Percentiles rank a stretch among this genome's conserved stretches.
Conservation (phyloP, 257 asterid genomes). For the Eucommia ulmoides region DNA sequence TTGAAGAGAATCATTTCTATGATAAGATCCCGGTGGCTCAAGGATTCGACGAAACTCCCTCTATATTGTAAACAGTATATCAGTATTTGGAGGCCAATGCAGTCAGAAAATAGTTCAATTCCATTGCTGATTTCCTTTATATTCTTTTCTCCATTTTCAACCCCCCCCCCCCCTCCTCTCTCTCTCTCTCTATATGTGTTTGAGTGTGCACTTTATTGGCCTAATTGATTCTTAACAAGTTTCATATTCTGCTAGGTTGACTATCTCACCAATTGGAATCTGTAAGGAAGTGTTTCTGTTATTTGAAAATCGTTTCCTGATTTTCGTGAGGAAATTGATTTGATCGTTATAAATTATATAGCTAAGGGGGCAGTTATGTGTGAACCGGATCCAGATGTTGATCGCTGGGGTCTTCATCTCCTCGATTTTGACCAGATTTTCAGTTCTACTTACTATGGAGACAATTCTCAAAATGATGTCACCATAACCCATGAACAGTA, state of each 20-base stretch:
- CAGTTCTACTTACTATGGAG: slow-evolving; percentile 68
- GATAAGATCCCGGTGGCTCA: too few species aligned
- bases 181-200: background rate
- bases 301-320: background rate
- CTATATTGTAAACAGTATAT: too few species aligned
- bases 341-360: background rate
- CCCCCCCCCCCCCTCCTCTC: too few species aligned
- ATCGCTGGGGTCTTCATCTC: slow-evolving; percentile 40
- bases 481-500: slow-evolving; percentile 60
- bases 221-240: background rate
- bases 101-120: too few species aligned
- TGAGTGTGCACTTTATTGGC: slow-evolving; percentile 1
- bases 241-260: too few species aligned
- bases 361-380: slow-evolving; percentile 29
- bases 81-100: too few species aligned
- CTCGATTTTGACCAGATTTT: slow-evolving; percentile 52
- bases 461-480: slow-evolving; percentile 51
- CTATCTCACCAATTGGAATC: too few species aligned
- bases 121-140: too few species aligned
- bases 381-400: slow-evolving; percentile 58
- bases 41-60: too few species aligned
- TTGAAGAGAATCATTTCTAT: too few species aligned
- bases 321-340: slow-evolving; percentile 12
- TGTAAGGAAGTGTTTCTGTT: background rate
- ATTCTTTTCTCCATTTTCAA: too few species aligned